phyloP scores from a whole-genome alignment of 176 grass and related monocot species.

The Avena sativa region DNA sequence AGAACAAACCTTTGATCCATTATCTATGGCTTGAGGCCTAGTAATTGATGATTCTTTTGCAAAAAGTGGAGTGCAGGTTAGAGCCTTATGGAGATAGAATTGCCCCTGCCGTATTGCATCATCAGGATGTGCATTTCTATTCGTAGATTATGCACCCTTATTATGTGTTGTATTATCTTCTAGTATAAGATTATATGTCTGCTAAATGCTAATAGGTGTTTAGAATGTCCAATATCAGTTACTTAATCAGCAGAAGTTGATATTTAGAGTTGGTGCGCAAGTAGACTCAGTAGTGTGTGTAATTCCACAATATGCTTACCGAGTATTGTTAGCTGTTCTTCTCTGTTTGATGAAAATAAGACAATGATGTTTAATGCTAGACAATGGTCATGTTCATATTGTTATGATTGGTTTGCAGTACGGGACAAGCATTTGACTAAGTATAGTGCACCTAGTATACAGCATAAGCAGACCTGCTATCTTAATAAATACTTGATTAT shows the following conservation, averaged over 20 bases:
- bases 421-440: background rate
- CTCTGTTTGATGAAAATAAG: background rate
- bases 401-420: background rate
- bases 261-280: background rate
- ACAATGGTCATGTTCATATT: conserved; percentile 14
- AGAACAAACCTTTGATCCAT: background rate
- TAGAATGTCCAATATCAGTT: background rate
- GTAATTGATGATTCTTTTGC: background rate
- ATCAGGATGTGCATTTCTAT: background rate
- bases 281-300: background rate
- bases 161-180: background rate
- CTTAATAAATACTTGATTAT: background rate
- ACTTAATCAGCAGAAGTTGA: background rate
- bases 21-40: background rate
- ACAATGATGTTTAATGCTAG: background rate
- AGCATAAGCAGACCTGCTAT: background rate
- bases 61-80: background rate
- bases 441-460: background rate
- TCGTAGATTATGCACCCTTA: background rate
- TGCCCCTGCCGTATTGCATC: background rate
- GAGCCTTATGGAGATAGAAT: background rate
- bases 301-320: conserved; percentile 9
- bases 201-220: background rate
- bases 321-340: background rate
- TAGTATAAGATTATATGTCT: background rate